Evolutionary conservation across 2,329 filamentous ascomycete species (phyloP), one percentile per base, ranked within the genome.

Genomic region (Diplodia seriata): DNA sequence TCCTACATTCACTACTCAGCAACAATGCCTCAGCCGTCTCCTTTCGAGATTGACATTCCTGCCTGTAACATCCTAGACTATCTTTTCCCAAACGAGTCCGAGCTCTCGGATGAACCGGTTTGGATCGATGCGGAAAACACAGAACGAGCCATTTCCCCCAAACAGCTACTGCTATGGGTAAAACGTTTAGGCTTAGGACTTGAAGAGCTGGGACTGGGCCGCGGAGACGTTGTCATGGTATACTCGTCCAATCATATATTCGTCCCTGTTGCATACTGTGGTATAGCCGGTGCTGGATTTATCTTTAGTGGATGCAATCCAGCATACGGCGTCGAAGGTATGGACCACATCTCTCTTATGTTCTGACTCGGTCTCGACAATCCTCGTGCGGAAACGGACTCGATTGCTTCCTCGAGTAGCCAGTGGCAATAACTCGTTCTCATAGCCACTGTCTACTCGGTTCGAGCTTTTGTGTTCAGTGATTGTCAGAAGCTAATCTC

Each of bases 261-360:
- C 70, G 81, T 87, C 1, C 85, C 85, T 0, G 82, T 83, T 4
- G 82, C 83, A 15, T 87, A 86, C 71, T 76, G 87, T 5, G 85
- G 84, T 2, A 82, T 85, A 49, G 81, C 85, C 1, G 85, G 85
- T 0, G 80, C 81, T 26, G 84, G 85, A 3, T 82, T 79, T 68
- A 80, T 84, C 26, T 88, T 87, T 74, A 86, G 82, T 64, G 85
- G 85, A 15, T 84, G 83, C n/a, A 87, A 86, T 72, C 85, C 85
- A 23, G 78, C 79, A 4, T 87, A 85, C 71, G 85, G 82, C 0
- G 77, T 82, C 6, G 76, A 80, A 68, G 83, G 83, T 83, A 70
- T 70, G 68, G 7, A 20, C 11, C 20, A 15, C 23, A 11, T 64
- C 8, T 54, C n/a, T 51, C 31, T 26, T 23, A 2, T 3, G 20